phyloP scores from a whole-genome alignment of 345 rosid species.

The Aethionema arabicum region DNA sequence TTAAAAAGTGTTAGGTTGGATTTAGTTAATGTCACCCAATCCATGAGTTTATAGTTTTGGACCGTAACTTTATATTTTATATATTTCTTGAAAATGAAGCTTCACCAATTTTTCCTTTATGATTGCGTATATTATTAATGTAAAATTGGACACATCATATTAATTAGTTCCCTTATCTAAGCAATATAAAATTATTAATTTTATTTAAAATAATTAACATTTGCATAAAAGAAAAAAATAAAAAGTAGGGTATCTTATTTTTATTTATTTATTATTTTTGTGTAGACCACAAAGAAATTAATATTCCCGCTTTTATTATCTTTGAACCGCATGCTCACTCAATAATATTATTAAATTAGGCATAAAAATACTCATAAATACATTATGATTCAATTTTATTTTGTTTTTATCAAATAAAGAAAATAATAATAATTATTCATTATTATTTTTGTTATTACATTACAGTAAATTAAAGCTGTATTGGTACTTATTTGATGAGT shows the following conservation, averaged over 20 bases:
- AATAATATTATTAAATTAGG: constrained; percentile 15
- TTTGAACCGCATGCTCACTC: constrained; percentile 26
- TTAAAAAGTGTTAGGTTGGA: constrained; percentile 30
- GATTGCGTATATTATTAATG: neutral
- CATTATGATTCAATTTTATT: constrained; percentile 30
- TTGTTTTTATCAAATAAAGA: constrained; percentile 27
- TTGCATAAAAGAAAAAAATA: neutral
- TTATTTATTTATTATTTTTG: constrained; percentile 2
- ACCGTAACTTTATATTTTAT: constrained; percentile 12
- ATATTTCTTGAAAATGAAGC: constrained; percentile 1
- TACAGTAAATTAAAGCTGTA: constrained; percentile 12
- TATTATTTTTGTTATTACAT: neutral
- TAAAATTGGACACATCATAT: too few relatives aligned
- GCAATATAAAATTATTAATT: neutral
- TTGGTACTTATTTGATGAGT: constrained; percentile 21
- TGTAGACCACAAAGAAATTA: constrained; percentile 15
- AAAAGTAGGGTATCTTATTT: constrained; percentile 1
- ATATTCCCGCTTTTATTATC: constrained; percentile 20
- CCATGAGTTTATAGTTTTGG: constrained; percentile 25
- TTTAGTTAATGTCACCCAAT: constrained; percentile 28
- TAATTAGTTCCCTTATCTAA: too few relatives aligned
- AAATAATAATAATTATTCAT: constrained; percentile 17
- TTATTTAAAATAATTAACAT: too few relatives aligned
- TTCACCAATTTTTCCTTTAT: constrained; percentile 1
- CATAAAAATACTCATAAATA: constrained; percentile 12